Conservation (phyloP, 306 rosid genomes). For the Quercus rubra region DNA sequence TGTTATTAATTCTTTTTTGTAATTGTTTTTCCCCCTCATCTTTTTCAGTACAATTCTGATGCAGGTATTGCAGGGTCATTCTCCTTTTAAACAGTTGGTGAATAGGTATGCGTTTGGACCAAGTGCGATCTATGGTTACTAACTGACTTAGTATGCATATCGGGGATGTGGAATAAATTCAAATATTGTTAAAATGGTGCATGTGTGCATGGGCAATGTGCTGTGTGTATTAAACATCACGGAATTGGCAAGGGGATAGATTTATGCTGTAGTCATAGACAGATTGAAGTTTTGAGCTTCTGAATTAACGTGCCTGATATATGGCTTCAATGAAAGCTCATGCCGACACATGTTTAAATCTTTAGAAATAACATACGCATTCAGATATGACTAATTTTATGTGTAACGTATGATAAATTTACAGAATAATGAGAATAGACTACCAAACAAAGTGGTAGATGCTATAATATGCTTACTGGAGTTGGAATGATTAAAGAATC, state of each 20-base stretch:
- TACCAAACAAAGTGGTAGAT: not conserved
- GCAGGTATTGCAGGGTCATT: conserved; percentile 92
- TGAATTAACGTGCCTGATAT: not conserved
- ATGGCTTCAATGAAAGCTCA: not conserved
- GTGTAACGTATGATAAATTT: not conserved
- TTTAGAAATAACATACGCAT: not conserved
- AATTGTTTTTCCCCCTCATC: not conserved
- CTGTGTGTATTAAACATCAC: not conserved
- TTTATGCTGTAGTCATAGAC: not conserved
- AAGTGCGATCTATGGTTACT: not conserved
- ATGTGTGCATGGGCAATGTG: not conserved
- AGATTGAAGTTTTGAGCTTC: not conserved
- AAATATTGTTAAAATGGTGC: not conserved
- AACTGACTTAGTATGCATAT: not conserved
- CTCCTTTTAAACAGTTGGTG: conserved; percentile 76
- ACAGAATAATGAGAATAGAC: not conserved
- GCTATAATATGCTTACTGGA: not conserved
- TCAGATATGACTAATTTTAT: not conserved
- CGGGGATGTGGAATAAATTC: not conserved
- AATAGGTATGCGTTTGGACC: conserved; percentile 50
- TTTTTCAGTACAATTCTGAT: not conserved
- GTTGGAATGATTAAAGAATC: not conserved
- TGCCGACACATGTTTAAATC: not conserved
- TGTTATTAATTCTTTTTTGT: not conserved
- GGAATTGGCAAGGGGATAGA: not conserved